Percentiles rank a stretch among this genome's conserved stretches.
phyloP scores from a whole-genome alignment of 2,329 filamentous ascomycete species.

The Monosporascus sp. region DNA sequence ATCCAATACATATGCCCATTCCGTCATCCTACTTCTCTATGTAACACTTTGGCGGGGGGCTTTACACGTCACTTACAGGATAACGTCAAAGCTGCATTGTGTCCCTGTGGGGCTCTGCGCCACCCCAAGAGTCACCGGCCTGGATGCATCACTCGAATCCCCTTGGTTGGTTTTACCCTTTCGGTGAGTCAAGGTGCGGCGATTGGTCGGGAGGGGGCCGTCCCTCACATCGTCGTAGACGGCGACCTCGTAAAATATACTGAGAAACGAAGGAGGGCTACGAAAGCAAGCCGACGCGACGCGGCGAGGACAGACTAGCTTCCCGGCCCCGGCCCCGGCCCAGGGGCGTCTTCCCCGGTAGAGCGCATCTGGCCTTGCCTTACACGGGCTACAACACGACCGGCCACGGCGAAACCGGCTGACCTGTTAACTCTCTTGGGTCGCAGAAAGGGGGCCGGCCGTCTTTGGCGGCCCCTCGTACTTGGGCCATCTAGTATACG shows the following conservation, averaged over 20 bases:
- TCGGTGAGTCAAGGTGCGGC: slow-evolving; percentile 13
- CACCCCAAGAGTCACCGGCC: too few species aligned
- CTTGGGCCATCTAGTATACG: neutral
- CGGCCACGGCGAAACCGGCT: neutral
- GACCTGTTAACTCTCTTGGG: neutral
- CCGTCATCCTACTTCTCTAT: neutral
- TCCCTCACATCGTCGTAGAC: slow-evolving; percentile 4
- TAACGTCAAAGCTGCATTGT: neutral
- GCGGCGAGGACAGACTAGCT: neutral
- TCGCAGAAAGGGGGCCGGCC: neutral
- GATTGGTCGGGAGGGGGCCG: slow-evolving; percentile 9
- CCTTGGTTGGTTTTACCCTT: neutral
- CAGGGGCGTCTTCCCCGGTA: neutral
- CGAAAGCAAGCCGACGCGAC: neutral
- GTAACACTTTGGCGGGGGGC: neutral
- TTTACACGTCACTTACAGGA: neutral
- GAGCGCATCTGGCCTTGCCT: neutral
- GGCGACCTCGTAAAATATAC: neutral
- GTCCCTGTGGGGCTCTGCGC: too few species aligned
- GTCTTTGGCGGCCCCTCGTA: neutral
- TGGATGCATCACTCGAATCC: too few species aligned
- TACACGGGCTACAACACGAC: neutral
- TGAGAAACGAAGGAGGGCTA: neutral
- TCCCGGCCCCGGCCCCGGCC: neutral
- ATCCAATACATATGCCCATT: neutral